Evolutionary conservation across 2,329 filamentous ascomycete species (phyloP), one percentile per base, ranked within the genome.

Genomic region (Parastagonospora avenae): DNA sequence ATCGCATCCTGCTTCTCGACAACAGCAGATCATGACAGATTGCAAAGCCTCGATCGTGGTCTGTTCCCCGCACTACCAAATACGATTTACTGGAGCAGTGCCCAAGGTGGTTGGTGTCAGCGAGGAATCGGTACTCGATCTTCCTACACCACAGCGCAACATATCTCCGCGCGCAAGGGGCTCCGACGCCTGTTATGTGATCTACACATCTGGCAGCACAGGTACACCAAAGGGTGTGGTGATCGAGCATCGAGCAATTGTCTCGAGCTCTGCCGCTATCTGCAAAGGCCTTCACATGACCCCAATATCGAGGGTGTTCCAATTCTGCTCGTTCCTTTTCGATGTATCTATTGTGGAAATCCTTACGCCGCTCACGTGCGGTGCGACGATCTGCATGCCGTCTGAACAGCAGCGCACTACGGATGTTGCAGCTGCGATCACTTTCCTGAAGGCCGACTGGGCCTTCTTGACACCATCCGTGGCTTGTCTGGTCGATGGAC

Each of bases 361-460:
- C n/a, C 46, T 75, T 11, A 62, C 67, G 2, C 54, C 69, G 7
- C 58, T 74, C 15, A 65, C 61, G 1, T 55, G 59, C 11, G 71
- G 72, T 11, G 70, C 66, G 8, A 65, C 63, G 4, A 57, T 73
- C 6, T 74, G 72, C 40, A 58, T 74, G 14, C 70, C 72, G 1
- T 68, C 66, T 1, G 70, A 74, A 16, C 57, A 71, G 29, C 75
- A 80, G 36, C 74, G 78, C 4, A 66, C 77, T 24, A 74, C 76
- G 32, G 74, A 80, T 52, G 70, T 80, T 9, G 67, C 74, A 5
- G 72, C 71, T 11, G 63, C 69, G 2, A 66, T 72, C 28, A 71
- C 64, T 28, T 57, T 54, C 5, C 33, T 70, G 27, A 54, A 55
- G 14, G 65, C 64, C 1, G 62, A 63, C n/a, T 71, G 67, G 69